phyloP scores from a whole-genome alignment of 139 green algal genomes.

The Mychonastes homosphaera region DNA sequence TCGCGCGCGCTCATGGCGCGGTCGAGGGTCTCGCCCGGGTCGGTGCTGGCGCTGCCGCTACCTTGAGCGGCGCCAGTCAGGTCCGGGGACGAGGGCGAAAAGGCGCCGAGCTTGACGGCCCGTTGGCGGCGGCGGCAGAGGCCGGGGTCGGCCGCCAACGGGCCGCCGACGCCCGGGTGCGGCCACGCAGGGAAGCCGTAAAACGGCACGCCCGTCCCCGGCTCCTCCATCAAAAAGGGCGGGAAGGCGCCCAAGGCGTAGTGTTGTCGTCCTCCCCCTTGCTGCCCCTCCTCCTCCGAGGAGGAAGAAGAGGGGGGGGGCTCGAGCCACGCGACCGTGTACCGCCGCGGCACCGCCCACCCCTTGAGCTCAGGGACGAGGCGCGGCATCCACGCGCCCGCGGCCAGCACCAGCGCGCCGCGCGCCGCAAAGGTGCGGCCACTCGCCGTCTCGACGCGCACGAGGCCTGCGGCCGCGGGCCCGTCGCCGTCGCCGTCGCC shows the following conservation, averaged over 20 bases:
- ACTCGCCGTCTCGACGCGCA: too few species aligned
- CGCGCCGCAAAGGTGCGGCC: too few species aligned
- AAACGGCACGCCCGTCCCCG: conserved; percentile 16
- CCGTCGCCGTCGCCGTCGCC: too few species aligned
- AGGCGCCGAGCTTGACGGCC: conserved; percentile 43
- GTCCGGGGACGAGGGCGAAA: not conserved
- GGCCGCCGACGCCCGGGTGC: not conserved
- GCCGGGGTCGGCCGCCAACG: not conserved
- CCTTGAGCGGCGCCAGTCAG: too few species aligned
- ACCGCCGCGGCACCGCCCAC: not conserved
- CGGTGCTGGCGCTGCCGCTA: conserved; percentile 22
- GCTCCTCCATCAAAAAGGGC: conserved; percentile 43
- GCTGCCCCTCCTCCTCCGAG: not conserved
- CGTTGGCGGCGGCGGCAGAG: not conserved
- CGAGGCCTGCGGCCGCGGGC: conserved; percentile 7
- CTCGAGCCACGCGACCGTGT: not conserved
- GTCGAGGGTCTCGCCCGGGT: conserved; percentile 31
- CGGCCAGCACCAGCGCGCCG: conserved; percentile 47
- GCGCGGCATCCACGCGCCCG: conserved; percentile 52
- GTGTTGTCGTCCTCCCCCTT: not conserved
- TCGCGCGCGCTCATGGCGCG: conserved; percentile 12
- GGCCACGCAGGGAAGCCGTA: conserved; percentile 49
- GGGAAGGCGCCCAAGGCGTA: conserved; percentile 31
- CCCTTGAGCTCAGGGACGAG: conserved; percentile 58
- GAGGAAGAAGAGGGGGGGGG: not conserved